Conservation (phyloP, 2,329 filamentous ascomycete genomes). For the Parasarocladium wereldwijsianum region DNA sequence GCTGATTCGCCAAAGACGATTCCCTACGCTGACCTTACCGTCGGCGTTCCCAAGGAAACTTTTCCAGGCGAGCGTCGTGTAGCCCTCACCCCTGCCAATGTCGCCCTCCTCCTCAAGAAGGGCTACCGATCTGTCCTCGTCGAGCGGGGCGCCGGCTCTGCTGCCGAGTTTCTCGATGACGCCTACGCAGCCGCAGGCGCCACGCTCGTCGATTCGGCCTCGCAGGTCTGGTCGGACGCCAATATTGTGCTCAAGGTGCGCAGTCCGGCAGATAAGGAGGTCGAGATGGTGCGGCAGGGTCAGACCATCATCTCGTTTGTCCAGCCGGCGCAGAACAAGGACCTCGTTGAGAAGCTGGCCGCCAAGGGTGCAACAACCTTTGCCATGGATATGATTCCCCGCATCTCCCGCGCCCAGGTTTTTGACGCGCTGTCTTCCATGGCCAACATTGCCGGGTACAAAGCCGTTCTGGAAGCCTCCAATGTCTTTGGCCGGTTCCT, state of each 20-base stretch:
- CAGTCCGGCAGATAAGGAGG: slow-evolving; percentile 55
- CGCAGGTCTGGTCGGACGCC: slow-evolving; percentile 56
- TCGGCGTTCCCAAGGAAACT: slow-evolving; percentile 71
- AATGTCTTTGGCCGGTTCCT: slow-evolving; percentile 82
- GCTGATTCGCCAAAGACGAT: slow-evolving; percentile 26
- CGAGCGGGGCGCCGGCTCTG: slow-evolving; percentile 64
- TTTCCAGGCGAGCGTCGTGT: slow-evolving; percentile 69
- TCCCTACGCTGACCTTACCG: slow-evolving; percentile 57
- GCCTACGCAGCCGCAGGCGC: slow-evolving; percentile 69
- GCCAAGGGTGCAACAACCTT: slow-evolving; percentile 60
- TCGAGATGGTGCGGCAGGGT: slow-evolving; percentile 50
- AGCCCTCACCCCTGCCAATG: slow-evolving; percentile 73
- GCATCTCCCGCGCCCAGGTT: slow-evolving; percentile 76
- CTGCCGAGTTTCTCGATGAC: slow-evolving; percentile 63
- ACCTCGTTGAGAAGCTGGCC: slow-evolving; percentile 59
- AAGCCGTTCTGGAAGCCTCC: slow-evolving; percentile 77
- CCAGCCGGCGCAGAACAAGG: slow-evolving; percentile 67
- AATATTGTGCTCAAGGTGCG: slow-evolving; percentile 79
- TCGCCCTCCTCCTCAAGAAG: slow-evolving; percentile 69
- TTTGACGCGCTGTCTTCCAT: slow-evolving; percentile 85
- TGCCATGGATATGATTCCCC: slow-evolving; percentile 86
- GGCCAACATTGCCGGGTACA: slow-evolving; percentile 91
- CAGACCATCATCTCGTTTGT: slow-evolving; percentile 72
- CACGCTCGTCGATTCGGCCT: slow-evolving; percentile 52
- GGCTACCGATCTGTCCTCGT: slow-evolving; percentile 66